Evolutionary conservation across 1,284 basidiomycete genomes (phyloP).

Genomic region (Ceratobasidium sp.): DNA sequence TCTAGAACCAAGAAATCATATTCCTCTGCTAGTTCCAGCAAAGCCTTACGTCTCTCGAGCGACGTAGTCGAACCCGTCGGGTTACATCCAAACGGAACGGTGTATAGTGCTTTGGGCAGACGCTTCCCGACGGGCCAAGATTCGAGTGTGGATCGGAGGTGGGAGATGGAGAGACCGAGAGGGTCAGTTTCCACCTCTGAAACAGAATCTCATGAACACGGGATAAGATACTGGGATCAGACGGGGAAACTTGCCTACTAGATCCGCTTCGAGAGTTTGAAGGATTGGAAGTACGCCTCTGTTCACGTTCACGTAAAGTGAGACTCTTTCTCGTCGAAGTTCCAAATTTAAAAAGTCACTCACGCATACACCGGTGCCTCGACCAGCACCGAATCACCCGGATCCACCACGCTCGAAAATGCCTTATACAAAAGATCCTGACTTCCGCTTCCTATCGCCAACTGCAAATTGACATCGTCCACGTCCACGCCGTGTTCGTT

Average conservation of each 20-base stretch:
- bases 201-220: not conserved
- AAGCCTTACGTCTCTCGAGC: conserved; percentile 79
- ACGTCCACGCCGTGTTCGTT: conserved; percentile 70
- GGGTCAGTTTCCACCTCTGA: conserved; percentile 87
- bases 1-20: conserved; percentile 89
- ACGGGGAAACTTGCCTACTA: conserved; percentile 68
- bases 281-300: conserved; percentile 79
- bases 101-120: conserved; percentile 88
- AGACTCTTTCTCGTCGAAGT: not conserved
- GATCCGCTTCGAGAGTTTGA: conserved; percentile 68
- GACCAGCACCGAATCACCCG: conserved; percentile 85
- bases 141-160: conserved; percentile 77
- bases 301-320: conserved; percentile 1
- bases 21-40: conserved; percentile 80
- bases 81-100: conserved; percentile 67
- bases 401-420: conserved; percentile 75
- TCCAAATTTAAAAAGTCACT: conserved; percentile 52
- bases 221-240: no score
- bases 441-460: conserved; percentile 86
- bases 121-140: conserved; percentile 81
- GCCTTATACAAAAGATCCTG: conserved; percentile 91
- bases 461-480: conserved; percentile 75
- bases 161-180: conserved; percentile 77
- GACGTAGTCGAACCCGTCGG: conserved; percentile 76
- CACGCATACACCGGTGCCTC: conserved; percentile 91